Percentiles rank a stretch among this genome's conserved stretches.
phyloP scores from a whole-genome alignment of 1,284 basidiomycete genomes.

The Pseudozyma thailandica region DNA sequence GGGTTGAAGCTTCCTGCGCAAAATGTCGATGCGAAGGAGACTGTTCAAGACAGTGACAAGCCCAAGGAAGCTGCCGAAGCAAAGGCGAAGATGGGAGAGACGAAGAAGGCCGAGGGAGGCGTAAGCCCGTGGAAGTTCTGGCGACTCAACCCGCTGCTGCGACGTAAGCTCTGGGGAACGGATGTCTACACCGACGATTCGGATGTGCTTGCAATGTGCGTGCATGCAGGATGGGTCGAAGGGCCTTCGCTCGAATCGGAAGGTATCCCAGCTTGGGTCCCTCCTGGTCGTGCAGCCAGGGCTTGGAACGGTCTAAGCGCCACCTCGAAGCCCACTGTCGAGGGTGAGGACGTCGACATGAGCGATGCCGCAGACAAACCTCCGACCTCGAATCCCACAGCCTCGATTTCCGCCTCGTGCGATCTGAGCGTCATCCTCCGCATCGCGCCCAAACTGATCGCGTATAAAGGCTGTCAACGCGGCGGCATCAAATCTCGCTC shows the following conservation, averaged over 20 bases:
- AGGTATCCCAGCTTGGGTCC: conserved; percentile 55
- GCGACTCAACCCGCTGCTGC: conserved; percentile 50
- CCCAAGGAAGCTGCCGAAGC: background rate
- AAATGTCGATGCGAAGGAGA: background rate
- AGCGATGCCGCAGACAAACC: background rate
- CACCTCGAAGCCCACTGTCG: background rate
- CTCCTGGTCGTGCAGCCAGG: conserved; percentile 52
- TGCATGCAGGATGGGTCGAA: conserved; percentile 72
- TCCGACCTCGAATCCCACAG: background rate
- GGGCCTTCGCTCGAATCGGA: conserved; percentile 61
- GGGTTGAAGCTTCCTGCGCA: conserved; percentile 12
- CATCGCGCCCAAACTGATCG: conserved; percentile 71
- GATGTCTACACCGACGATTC: conserved; percentile 75
- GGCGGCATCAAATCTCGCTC: conserved; percentile 71
- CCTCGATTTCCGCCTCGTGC: conserved; percentile 5
- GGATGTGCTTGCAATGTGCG: conserved; percentile 71
- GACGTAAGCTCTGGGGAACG: conserved; percentile 72
- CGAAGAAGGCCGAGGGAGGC: conserved; percentile 1
- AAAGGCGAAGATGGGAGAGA: background rate
- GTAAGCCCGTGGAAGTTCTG: conserved; percentile 57
- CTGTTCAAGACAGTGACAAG: background rate
- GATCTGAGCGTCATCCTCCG: conserved; percentile 71
- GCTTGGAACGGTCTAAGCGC: conserved; percentile 51
- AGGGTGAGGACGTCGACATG: conserved; percentile 9
- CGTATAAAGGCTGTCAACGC: conserved; percentile 71